phyloP scores from a whole-genome alignment of 495 filamentous ascomycete genomes.

The Tetracladium marchalianum region DNA sequence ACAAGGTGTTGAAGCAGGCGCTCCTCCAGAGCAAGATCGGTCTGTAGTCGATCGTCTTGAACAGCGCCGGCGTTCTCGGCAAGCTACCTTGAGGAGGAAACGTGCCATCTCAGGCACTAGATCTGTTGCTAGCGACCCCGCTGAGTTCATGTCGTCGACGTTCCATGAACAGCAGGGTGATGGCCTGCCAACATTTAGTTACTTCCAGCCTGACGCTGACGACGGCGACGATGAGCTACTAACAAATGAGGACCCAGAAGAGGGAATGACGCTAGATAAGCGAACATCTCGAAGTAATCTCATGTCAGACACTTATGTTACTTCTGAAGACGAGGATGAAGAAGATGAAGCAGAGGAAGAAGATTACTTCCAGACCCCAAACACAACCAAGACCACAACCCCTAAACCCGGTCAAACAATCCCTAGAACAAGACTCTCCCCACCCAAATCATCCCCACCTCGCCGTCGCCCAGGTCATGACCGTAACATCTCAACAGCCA shows the following conservation, averaged over 20 bases:
- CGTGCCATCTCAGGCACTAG: slow-evolving; percentile 33
- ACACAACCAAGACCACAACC: slow-evolving; percentile 15
- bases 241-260: slow-evolving; percentile 58
- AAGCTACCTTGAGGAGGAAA: slow-evolving; percentile 3
- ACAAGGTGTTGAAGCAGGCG: slow-evolving; percentile 50
- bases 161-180: slow-evolving; percentile 25
- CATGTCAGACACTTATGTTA: slow-evolving; percentile 13
- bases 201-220: slow-evolving; percentile 52
- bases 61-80: slow-evolving; percentile 22
- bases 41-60: slow-evolving; percentile 50
- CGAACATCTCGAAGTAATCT: not conserved
- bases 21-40: slow-evolving; percentile 52
- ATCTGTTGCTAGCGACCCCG: slow-evolving; percentile 45
- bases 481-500: slow-evolving; percentile 66
- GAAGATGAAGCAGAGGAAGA: slow-evolving; percentile 24
- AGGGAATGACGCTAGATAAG: slow-evolving; percentile 20
- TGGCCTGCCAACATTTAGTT: slow-evolving; percentile 10
- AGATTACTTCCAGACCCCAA: slow-evolving; percentile 19
- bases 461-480: slow-evolving; percentile 34
- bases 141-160: slow-evolving; percentile 37
- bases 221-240: slow-evolving; percentile 76
- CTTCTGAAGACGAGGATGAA: slow-evolving; percentile 20
- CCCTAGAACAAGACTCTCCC: not conserved
- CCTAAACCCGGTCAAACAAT: not conserved
- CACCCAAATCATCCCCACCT: slow-evolving; percentile 10